Conservation (phyloP, 768 basidiomycete genomes). For the Strobilomyces echinocephalus region DNA sequence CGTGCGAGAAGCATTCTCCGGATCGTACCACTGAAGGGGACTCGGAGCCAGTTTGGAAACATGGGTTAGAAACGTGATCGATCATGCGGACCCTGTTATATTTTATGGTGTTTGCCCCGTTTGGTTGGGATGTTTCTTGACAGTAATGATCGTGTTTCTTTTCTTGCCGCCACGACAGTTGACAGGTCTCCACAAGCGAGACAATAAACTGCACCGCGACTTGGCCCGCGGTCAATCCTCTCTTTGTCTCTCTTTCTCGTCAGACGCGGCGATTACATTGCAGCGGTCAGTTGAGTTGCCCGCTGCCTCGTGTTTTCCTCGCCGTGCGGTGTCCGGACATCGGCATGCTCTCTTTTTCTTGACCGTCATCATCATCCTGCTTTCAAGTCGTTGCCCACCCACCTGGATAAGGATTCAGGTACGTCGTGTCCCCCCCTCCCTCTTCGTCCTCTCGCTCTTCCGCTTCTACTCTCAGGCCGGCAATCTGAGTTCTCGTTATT, state of each 20-base stretch:
- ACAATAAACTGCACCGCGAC: not conserved
- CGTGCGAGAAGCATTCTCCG: constrained; percentile 75
- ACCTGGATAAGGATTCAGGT: constrained; percentile 13
- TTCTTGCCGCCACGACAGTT: not conserved
- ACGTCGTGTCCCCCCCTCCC: not conserved
- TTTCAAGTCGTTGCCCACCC: not conserved
- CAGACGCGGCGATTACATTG: constrained; percentile 1
- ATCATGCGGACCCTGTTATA: not conserved
- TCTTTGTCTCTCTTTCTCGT: not conserved
- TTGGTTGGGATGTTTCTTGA: constrained; percentile 2
- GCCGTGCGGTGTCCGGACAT: constrained; percentile 10
- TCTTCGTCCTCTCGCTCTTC: not conserved
- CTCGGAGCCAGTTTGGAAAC: not conserved
- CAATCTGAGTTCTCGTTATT: constrained; percentile 3
- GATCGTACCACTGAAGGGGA: constrained; percentile 41
- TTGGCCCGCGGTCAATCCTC: not conserved
- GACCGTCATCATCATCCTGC: not conserved
- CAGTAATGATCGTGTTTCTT: not conserved
- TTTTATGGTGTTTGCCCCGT: constrained; percentile 6
- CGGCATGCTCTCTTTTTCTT: not conserved
- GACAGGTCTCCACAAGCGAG: not conserved
- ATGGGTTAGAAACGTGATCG: not conserved
- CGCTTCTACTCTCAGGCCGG: not conserved
- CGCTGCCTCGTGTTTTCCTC: constrained; percentile 18
- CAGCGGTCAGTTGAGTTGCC: constrained; percentile 1